Evolutionary conservation across 805 yeast genomes (phyloP), one percentile per base, ranked within the genome.

Genomic region (Schwanniomyces vanrijiae): DNA sequence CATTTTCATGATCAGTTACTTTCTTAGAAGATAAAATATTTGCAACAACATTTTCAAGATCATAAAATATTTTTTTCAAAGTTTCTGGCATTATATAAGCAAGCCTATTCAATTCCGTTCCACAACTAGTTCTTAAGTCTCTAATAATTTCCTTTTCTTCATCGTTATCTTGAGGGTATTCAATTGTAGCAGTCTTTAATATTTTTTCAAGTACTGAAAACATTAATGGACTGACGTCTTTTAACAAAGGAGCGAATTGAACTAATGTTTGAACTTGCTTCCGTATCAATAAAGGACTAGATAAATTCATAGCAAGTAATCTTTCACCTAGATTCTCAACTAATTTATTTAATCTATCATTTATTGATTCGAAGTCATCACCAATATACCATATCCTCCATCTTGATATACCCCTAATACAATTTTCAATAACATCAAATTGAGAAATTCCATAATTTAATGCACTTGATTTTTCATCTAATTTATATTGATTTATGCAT

Each of bases 81-180:
- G 96, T 81, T 55, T 88, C 96, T 0, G 99, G 98, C 87, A 94
- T 91, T 63, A 95, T 77, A 64, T 91, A 86, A 1, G 97, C 99
- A 66, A 94, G 78, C 60, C 99, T 75, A 64, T 94, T 92, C 48
- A 94, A 75, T 65, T 94, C 99, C 0, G 96, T 90, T 37, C 97
- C 99, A 65, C 97, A 88, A 43, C 90, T 85, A 1, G 94, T 86
- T 56, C 97, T 78, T 55, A 95, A 72, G 59, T 94, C 98, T 48
- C 96, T 80, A 37, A 94, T 82, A 7, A 86, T 71, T 52, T 90
- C 96, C 25, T 87, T 76, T 42, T 82, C 84, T 34, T 89, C 95
- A 55, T 86, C 92, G n/a, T 73, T 68, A 47, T 73, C 69, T 25
- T 73, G 76, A 1, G 96, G 95, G 55, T 85, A 86, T 40, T 87